Percentiles rank a stretch among this genome's conserved stretches.
These are phyloP conservation scores for Aspergillus intermedius DNA, from an alignment of 2,329 filamentous ascomycete genomes.

Conservation along the genomic window DNA sequence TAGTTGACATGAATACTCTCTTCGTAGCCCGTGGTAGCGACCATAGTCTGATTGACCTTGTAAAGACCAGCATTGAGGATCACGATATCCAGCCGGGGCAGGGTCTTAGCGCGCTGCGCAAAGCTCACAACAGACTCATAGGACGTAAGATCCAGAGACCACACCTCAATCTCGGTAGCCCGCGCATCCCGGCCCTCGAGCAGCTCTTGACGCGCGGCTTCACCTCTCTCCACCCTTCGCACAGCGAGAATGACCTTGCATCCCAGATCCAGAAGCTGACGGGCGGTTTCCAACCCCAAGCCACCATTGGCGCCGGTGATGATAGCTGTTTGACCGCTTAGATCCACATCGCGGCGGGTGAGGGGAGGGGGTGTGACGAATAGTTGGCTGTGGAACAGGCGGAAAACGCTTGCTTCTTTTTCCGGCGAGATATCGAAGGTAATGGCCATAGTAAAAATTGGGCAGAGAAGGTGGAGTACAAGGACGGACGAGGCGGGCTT, in stretches of 20 bases:
- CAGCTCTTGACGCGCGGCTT: slow-evolving; percentile 34
- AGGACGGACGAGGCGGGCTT: too few relatives aligned
- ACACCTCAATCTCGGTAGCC: slow-evolving; percentile 41
- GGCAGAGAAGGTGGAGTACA: too few relatives aligned
- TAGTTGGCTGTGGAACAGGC: background rate
- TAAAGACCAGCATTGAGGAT: slow-evolving; percentile 42
- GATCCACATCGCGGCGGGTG: slow-evolving; percentile 1
- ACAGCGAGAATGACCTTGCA: slow-evolving; percentile 45
- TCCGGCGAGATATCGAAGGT: background rate
- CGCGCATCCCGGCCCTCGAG: slow-evolving; percentile 17
- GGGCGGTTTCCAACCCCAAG: slow-evolving; percentile 42
- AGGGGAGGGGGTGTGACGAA: background rate
- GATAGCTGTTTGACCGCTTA: slow-evolving; percentile 37
- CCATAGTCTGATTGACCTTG: slow-evolving; percentile 10
- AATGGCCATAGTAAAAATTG: background rate
- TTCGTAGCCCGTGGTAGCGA: slow-evolving; percentile 7
- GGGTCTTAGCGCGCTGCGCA: slow-evolving; percentile 24
- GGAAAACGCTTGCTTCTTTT: background rate
- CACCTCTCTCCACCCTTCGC: slow-evolving; percentile 39
- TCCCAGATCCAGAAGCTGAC: slow-evolving; percentile 37
- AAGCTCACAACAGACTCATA: slow-evolving; percentile 44
- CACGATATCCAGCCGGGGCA: slow-evolving; percentile 38
- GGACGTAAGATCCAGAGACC: slow-evolving; percentile 44
- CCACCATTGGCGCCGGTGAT: slow-evolving; percentile 48
- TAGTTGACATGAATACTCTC: slow-evolving; percentile 35